These are phyloP conservation scores for Excoecaria agallocha DNA, from an alignment of 345 rosid species.

Conservation along the genomic window DNA sequence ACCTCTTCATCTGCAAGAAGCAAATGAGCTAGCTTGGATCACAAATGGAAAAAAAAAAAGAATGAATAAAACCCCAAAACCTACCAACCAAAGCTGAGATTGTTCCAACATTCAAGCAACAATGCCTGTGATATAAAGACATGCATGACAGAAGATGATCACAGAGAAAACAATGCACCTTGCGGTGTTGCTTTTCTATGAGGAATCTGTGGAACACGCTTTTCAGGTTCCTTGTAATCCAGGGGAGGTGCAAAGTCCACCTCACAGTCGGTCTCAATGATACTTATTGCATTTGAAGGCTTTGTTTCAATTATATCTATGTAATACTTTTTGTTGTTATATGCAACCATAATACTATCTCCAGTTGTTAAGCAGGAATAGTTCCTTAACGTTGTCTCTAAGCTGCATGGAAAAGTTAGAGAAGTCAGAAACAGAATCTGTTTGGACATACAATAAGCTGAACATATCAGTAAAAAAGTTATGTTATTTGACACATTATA, in stretches of 20 bases:
- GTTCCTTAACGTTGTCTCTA: no score
- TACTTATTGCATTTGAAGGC: slow-evolving; percentile 91
- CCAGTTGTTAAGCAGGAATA: no score
- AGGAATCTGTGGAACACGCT: slow-evolving; percentile 43
- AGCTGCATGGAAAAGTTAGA: no score
- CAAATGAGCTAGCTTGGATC: not conserved
- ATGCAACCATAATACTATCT: slow-evolving; percentile 95
- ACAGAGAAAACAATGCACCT: not conserved
- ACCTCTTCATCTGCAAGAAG: slow-evolving; percentile 60
- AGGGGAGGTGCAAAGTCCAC: slow-evolving; percentile 99
- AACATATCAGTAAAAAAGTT: no score
- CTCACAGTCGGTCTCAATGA: slow-evolving; percentile 99
- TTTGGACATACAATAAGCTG: no score
- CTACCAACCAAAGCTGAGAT: not conserved
- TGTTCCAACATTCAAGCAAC: not conserved
- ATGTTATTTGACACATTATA: no score
- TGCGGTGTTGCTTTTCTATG: slow-evolving; percentile 45
- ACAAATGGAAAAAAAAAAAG: not conserved
- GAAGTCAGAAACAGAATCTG: no score
- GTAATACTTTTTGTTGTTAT: slow-evolving; percentile 94
- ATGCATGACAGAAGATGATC: not conserved
- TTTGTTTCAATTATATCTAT: slow-evolving; percentile 91
- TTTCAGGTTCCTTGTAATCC: slow-evolving; percentile 97
- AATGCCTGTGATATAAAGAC: not conserved
- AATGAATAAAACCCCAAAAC: not conserved